phyloP scores from a whole-genome alignment of 1,139 yeast species.

The Kurtzmaniella quercitrusa region DNA sequence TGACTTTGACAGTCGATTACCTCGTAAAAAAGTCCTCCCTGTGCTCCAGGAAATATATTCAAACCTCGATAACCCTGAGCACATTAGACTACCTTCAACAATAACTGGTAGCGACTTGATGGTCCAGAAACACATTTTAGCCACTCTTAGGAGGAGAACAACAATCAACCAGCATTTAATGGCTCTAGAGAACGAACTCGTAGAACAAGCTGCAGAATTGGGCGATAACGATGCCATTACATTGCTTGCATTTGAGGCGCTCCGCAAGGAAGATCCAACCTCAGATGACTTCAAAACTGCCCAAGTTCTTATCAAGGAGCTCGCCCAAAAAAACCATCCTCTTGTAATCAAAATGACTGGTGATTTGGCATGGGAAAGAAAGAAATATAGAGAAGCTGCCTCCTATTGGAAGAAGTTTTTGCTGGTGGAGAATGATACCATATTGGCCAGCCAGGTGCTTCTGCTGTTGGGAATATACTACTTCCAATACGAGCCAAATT shows the following conservation, averaged over 20 bases:
- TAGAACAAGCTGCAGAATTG: slow-evolving; percentile 78
- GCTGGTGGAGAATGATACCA: slow-evolving; percentile 48
- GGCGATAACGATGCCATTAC: slow-evolving; percentile 82
- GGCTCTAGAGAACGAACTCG: slow-evolving; percentile 61
- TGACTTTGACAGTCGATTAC: slow-evolving; percentile 57
- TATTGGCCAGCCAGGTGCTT: slow-evolving; percentile 69
- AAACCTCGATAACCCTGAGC: slow-evolving; percentile 32
- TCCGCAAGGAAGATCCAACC: slow-evolving; percentile 23
- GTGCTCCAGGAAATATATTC: slow-evolving; percentile 48
- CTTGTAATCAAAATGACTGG: slow-evolving; percentile 70
- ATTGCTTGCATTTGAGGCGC: slow-evolving; percentile 60
- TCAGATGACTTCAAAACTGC: slow-evolving; percentile 61
- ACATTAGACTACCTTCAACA: slow-evolving; percentile 37
- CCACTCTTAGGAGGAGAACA: slow-evolving; percentile 56
- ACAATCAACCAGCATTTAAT: slow-evolving; percentile 52
- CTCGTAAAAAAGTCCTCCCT: slow-evolving; percentile 51
- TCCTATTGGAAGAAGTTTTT: slow-evolving; percentile 60
- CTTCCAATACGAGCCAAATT: slow-evolving; percentile 45
- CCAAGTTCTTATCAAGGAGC: slow-evolving; percentile 51
- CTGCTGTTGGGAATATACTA: slow-evolving; percentile 64
- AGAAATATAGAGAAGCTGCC: slow-evolving; percentile 47
- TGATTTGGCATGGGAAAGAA: slow-evolving; percentile 55
- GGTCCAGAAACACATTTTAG: slow-evolving; percentile 63
- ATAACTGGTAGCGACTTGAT: slow-evolving; percentile 57
- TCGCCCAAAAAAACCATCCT: slow-evolving; percentile 64